Evolutionary conservation across 768 basidiomycete species (phyloP).

Genomic region (Kwoniella sp.): DNA sequence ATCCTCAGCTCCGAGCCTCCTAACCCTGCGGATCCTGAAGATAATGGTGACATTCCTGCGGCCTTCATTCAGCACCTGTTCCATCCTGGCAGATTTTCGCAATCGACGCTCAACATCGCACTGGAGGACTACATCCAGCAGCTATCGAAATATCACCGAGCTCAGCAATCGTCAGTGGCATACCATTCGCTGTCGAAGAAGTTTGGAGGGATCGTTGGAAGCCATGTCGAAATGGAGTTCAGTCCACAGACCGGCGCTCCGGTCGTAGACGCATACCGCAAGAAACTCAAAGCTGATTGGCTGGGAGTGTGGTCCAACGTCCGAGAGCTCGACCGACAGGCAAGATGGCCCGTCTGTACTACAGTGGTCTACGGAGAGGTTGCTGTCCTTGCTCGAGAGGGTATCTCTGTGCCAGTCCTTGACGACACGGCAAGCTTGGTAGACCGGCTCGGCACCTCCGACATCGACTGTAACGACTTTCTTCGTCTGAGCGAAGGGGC

Average conservation of each 20-base stretch:
- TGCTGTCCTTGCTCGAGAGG: slow-evolving; percentile 55
- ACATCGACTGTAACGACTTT: slow-evolving; percentile 16
- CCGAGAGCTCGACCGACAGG: slow-evolving; percentile 69
- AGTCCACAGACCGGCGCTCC: slow-evolving; percentile 75
- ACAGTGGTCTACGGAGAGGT: slow-evolving; percentile 38
- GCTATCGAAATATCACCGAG: slow-evolving; percentile 55
- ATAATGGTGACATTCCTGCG: slow-evolving; percentile 57
- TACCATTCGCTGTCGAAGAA: slow-evolving; percentile 69
- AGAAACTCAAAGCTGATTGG: slow-evolving; percentile 84
- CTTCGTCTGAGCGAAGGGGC: slow-evolving; percentile 19
- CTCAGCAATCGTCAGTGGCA: slow-evolving; percentile 49
- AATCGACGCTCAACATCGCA: slow-evolving; percentile 72
- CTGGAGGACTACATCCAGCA: slow-evolving; percentile 75
- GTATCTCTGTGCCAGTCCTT: slow-evolving; percentile 9
- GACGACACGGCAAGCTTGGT: slow-evolving; percentile 24
- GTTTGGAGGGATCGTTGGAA: slow-evolving; percentile 79
- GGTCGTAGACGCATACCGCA: slow-evolving; percentile 75
- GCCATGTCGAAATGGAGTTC: slow-evolving; percentile 67
- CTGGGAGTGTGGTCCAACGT: slow-evolving; percentile 90
- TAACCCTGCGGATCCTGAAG: slow-evolving; percentile 27
- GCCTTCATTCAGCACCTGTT: slow-evolving; percentile 78
- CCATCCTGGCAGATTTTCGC: slow-evolving; percentile 82
- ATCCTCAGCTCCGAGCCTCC: slow-evolving; percentile 58
- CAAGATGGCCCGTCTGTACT: slow-evolving; percentile 42
- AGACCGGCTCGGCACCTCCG: slow-evolving; percentile 5